phyloP scores from a whole-genome alignment of 169 alveolate genomes.

The Plasmodium reichenowi region DNA sequence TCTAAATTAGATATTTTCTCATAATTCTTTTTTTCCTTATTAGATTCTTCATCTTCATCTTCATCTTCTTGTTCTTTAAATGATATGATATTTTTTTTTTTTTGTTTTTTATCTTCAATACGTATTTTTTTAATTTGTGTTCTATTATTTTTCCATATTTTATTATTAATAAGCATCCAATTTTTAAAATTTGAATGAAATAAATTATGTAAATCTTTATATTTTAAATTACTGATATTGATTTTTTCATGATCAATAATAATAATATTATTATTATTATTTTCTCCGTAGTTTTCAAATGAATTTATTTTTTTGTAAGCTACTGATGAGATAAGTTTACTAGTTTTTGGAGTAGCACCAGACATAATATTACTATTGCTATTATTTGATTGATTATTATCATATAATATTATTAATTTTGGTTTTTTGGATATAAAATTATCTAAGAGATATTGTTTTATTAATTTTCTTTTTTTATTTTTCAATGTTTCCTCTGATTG shows the following conservation, averaged over 20 bases:
- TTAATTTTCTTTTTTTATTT: conserved; percentile 14
- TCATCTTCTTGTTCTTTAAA: conserved; percentile 19
- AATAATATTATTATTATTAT: conserved; percentile 5
- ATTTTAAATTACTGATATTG: conserved; percentile 34
- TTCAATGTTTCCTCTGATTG: too few species aligned
- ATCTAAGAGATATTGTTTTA: conserved; percentile 39
- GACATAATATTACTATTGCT: neutral
- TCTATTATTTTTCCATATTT: conserved; percentile 71
- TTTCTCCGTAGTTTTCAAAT: conserved; percentile 9
- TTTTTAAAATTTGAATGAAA: conserved; percentile 56
- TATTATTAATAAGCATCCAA: conserved; percentile 52
- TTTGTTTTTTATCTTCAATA: conserved; percentile 24
- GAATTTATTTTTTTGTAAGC: conserved; percentile 33
- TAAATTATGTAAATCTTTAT: conserved; percentile 22
- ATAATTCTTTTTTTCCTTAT: conserved; percentile 15
- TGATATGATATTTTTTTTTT: conserved; percentile 18
- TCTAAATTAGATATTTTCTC: conserved; percentile 47
- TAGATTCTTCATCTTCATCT: conserved; percentile 6
- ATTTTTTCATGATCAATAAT: conserved; percentile 47
- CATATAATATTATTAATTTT: conserved; percentile 30
- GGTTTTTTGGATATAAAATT: conserved; percentile 45
- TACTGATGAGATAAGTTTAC: neutral
- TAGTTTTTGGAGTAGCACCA: too few species aligned
- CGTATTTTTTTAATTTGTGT: conserved; percentile 47
- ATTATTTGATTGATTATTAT: neutral